phyloP scores from a whole-genome alignment of 306 rosid species.

The Vigna trinervia region DNA sequence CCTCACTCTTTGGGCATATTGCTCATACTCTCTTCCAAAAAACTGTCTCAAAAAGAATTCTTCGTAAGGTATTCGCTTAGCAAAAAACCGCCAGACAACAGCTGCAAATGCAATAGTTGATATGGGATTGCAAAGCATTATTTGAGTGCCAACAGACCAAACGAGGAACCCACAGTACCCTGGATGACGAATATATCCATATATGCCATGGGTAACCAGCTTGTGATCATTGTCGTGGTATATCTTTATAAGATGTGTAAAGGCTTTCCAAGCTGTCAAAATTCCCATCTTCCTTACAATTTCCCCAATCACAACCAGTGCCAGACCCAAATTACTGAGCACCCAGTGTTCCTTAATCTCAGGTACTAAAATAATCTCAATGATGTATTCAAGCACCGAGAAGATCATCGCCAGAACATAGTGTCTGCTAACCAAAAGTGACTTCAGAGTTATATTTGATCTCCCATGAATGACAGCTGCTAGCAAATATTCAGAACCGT shows the following conservation, averaged over 20 bases:
- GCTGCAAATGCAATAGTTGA: conserved; percentile 67
- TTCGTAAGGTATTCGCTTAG: conserved; percentile 69
- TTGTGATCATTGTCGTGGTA: conserved; percentile 62
- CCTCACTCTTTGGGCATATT: conserved; percentile 63
- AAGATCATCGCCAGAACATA: conserved; percentile 75
- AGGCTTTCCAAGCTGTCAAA: conserved; percentile 75
- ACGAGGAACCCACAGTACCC: conserved; percentile 82
- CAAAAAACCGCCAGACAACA: conserved; percentile 76
- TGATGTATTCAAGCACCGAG: conserved; percentile 71
- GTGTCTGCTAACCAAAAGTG: conserved; percentile 77
- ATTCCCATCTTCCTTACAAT: conserved; percentile 71
- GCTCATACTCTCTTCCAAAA: conserved; percentile 68
- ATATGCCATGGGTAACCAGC: conserved; percentile 77
- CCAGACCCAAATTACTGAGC: conserved; percentile 69
- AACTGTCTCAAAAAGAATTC: conserved; percentile 77
- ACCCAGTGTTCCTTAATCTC: conserved; percentile 74
- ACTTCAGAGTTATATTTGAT: conserved; percentile 61
- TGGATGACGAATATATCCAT: conserved; percentile 78
- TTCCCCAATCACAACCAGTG: conserved; percentile 75
- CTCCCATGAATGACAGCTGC: conserved; percentile 75
- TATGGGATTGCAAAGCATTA: conserved; percentile 93
- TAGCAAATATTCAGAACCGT: conserved; percentile 74
- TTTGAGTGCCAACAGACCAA: conserved; percentile 92
- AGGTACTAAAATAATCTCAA: conserved; percentile 68
- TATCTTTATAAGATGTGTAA: conserved; percentile 80